phyloP scores from a whole-genome alignment of 2,329 filamentous ascomycete species.

The Trichoderma harzianum region DNA sequence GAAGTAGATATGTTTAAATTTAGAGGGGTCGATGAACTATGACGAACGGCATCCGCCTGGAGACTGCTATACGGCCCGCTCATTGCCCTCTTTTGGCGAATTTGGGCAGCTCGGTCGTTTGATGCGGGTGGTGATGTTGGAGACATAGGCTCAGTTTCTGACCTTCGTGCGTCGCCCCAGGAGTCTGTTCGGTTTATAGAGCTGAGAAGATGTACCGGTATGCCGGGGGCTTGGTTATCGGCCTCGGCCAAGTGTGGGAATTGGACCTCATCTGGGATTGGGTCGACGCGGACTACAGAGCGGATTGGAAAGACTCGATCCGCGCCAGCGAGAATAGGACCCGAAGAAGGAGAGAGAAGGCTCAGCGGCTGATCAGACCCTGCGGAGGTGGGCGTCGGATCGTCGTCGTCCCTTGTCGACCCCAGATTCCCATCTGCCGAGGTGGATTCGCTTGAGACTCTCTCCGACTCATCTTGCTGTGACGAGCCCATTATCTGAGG shows the following conservation, averaged over 20 bases:
- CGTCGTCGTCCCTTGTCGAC: neutral
- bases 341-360: constrained; percentile 25
- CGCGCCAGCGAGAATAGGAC: constrained; percentile 35
- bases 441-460: neutral
- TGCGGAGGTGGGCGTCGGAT: neutral
- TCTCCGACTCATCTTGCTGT: constrained; percentile 2
- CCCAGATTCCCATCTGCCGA: neutral
- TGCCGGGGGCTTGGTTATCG: constrained; percentile 29
- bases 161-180: constrained; percentile 27
- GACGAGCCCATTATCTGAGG: constrained; percentile 4
- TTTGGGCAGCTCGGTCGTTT: constrained; percentile 23
- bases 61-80: constrained; percentile 43
- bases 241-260: constrained; percentile 34
- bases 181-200: constrained; percentile 29
- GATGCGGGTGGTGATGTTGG: constrained; percentile 22
- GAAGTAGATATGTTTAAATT: constrained; percentile 32
- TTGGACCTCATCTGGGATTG: constrained; percentile 42
- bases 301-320: constrained; percentile 78
- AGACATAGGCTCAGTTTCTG: constrained; percentile 27
- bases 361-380: neutral
- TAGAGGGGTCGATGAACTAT: constrained; percentile 35
- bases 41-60: constrained; percentile 43
- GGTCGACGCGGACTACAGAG: constrained; percentile 71
- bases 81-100: constrained; percentile 34
- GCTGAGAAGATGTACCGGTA: constrained; percentile 30